These are phyloP conservation scores for Apiospora hydei DNA, from an alignment of 2,329 filamentous ascomycete genomes.

Conservation along the genomic window DNA sequence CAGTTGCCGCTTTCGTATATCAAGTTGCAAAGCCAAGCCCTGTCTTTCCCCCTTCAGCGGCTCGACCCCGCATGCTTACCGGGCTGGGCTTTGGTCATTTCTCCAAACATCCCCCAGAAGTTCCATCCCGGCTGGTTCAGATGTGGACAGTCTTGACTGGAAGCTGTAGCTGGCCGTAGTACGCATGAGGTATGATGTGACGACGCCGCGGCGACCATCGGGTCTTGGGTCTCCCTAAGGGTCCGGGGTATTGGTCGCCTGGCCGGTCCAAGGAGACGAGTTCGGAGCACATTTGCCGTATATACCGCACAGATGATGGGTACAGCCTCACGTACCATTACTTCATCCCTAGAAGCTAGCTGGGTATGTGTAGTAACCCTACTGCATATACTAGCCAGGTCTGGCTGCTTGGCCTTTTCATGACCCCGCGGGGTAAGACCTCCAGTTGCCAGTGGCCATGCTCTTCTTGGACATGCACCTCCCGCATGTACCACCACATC, in stretches of 20 bases:
- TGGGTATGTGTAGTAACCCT: background rate
- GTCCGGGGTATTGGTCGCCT: background rate
- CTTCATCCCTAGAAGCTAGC: background rate
- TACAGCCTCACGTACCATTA: background rate
- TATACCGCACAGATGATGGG: background rate
- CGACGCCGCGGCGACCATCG: background rate
- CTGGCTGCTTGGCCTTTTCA: conserved; percentile 4
- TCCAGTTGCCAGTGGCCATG: background rate
- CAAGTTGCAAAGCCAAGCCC: conserved; percentile 5
- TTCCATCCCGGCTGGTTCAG: background rate
- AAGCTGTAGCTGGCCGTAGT: background rate
- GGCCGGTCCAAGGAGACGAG: background rate
- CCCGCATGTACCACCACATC: conserved; percentile 8
- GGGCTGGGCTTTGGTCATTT: conserved; percentile 23
- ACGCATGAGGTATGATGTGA: background rate
- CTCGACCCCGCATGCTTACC: conserved; percentile 22
- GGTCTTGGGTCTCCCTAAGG: background rate
- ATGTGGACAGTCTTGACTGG: background rate
- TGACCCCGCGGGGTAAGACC: conserved; percentile 12
- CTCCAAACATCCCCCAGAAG: conserved; percentile 17
- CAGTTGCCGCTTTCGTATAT: conserved; percentile 20
- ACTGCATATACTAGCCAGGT: conserved; percentile 13
- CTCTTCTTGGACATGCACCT: background rate
- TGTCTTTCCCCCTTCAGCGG: background rate
- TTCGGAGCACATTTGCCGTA: background rate